Percentiles rank a stretch among this genome's conserved stretches.
phyloP scores from a whole-genome alignment of 2,329 filamentous ascomycete genomes.

The Cladophialophora yegresii region DNA sequence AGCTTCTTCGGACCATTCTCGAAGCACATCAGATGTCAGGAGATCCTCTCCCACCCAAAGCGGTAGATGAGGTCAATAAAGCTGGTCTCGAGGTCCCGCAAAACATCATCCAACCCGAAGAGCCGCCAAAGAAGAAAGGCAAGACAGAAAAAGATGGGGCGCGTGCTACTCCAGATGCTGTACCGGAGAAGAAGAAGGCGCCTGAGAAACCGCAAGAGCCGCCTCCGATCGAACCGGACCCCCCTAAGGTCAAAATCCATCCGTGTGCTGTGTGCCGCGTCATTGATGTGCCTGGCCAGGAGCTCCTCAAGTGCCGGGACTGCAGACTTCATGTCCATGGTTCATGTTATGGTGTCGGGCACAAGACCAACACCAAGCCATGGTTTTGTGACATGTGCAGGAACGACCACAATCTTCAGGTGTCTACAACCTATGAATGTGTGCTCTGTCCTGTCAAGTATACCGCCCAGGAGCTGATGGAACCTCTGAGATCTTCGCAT shows the following conservation, averaged over 20 bases:
- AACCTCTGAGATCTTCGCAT: conserved; percentile 73
- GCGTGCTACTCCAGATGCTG: conserved; percentile 48
- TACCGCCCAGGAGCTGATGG: conserved; percentile 80
- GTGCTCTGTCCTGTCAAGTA: conserved; percentile 82
- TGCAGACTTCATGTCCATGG: conserved; percentile 91
- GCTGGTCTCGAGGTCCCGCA: conserved; percentile 47
- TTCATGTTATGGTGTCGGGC: conserved; percentile 79
- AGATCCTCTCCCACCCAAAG: conserved; percentile 47
- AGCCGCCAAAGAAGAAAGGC: conserved; percentile 63
- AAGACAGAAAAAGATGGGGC: conserved; percentile 57
- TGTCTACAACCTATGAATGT: conserved; percentile 94
- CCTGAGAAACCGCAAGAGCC: conserved; percentile 58
- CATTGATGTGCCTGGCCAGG: conserved; percentile 69
- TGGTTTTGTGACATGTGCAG: conserved; percentile 96
- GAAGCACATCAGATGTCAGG: conserved; percentile 48
- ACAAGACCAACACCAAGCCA: conserved; percentile 64
- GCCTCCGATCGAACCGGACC: conserved; percentile 70
- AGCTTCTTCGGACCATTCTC: conserved; percentile 60
- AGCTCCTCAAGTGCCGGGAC: conserved; percentile 77
- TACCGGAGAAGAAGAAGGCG: conserved; percentile 60
- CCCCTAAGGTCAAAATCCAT: conserved; percentile 74
- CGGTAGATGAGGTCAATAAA: conserved; percentile 48
- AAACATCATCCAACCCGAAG: conserved; percentile 40
- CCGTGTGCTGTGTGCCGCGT: conserved; percentile 84
- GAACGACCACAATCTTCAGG: conserved; percentile 87